phyloP scores from a whole-genome alignment of 2,329 filamentous ascomycete species.

The Arthrobotrys pseudoclavata region DNA sequence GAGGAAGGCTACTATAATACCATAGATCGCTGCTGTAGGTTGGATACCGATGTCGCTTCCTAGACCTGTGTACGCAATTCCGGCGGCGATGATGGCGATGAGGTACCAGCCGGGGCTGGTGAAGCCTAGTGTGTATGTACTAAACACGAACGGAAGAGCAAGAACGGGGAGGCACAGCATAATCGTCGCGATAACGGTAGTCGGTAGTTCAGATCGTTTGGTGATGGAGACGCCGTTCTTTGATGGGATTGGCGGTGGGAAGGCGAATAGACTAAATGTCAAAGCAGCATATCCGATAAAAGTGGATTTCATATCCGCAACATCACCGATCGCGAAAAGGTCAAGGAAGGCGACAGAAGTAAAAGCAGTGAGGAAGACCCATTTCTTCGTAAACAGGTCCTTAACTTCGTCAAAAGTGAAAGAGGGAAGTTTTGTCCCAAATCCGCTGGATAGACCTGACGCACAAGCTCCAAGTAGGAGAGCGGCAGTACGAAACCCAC shows the following conservation, averaged over 20 bases:
- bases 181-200: constrained; percentile 31
- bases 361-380: constrained; percentile 48
- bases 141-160: constrained; percentile 36
- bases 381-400: constrained; percentile 38
- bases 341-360: constrained; percentile 46
- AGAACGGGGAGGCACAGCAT: constrained; percentile 44
- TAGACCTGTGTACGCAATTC: constrained; percentile 31
- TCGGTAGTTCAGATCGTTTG: constrained; percentile 42
- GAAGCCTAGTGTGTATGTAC: constrained; percentile 36
- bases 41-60: constrained; percentile 26
- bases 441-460: constrained; percentile 30
- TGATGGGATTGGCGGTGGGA: constrained; percentile 43
- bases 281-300: constrained; percentile 42
- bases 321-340: constrained; percentile 48
- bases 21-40: constrained; percentile 31
- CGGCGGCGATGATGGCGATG: constrained; percentile 46
- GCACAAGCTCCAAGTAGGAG: constrained; percentile 48
- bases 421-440: constrained; percentile 17
- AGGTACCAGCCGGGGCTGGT: constrained; percentile 54
- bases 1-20: constrained; percentile 33
- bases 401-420: constrained; percentile 44
- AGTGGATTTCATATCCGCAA: constrained; percentile 39
- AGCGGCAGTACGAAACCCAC: constrained; percentile 34
- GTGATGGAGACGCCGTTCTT: constrained; percentile 22
- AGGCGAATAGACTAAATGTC: constrained; percentile 13